Conservation (phyloP, 768 basidiomycete species). For the Leccinellum luteum region DNA sequence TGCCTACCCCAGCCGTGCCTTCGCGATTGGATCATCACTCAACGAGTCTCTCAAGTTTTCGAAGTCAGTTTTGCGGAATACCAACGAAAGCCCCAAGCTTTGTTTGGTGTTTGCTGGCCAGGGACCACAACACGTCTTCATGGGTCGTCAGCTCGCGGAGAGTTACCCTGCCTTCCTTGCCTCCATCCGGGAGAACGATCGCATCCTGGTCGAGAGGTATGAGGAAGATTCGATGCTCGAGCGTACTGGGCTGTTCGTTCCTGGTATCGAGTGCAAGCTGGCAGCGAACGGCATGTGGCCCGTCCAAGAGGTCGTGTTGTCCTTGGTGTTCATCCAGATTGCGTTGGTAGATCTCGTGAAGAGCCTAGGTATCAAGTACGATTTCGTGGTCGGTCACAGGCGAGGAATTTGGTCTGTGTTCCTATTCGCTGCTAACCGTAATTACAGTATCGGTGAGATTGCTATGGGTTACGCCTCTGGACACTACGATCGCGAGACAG, state of each 20-base stretch:
- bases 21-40: conserved; percentile 24
- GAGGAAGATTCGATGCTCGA: conserved; percentile 31
- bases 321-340: conserved; percentile 33
- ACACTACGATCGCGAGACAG: conserved; percentile 33
- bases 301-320: conserved; percentile 32
- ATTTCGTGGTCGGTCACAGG: conserved; percentile 36
- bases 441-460: conserved; percentile 30
- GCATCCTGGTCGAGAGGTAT: conserved; percentile 27
- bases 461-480: conserved; percentile 39
- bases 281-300: conserved; percentile 31
- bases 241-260: conserved; percentile 33
- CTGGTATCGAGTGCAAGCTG: conserved; percentile 22
- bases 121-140: conserved; percentile 34
- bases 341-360: conserved; percentile 34
- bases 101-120: conserved; percentile 37
- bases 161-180: conserved; percentile 31
- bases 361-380: conserved; percentile 31
- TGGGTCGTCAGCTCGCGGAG: conserved; percentile 37
- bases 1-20: conserved; percentile 27
- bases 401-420: background rate
- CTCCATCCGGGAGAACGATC: conserved; percentile 31
- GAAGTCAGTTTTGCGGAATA: conserved; percentile 26
- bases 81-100: conserved; percentile 26
- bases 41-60: conserved; percentile 28
- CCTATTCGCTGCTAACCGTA: conserved; percentile 4